Evolutionary conservation across 192 early-diverging fungal genomes (phyloP), one percentile per base, ranked within the genome.

Genomic region (Diversispora eburnea): DNA sequence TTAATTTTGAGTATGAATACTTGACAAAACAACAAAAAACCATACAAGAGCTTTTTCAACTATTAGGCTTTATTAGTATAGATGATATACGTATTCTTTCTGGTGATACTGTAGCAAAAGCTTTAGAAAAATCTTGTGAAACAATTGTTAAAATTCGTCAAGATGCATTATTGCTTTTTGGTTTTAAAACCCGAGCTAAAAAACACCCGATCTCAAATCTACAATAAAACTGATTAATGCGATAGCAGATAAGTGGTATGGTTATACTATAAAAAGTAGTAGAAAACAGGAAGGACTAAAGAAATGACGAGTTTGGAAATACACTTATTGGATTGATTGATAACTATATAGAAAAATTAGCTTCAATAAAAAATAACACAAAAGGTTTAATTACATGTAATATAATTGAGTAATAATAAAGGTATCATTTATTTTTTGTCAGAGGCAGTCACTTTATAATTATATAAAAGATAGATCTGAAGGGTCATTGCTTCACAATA

Each of bases 211-310:
- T 63, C 61, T 63, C 19, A 63, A 39, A 43, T 39, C 61, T 39
- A 41, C 61, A 39, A 45, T 63, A 63, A 63, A 59, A 59, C 25
- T 59, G 17, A 59, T 63, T 63, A 63, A 63, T 63, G 33, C 61
- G 39, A 63, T 63, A 39, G 19, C 33, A 15, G 8, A 17, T 63
- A 63, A 63, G 6, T 63, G 33, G 61, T 63, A 19, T 63, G 33
- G 33, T 45, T 63, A 63, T 45, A 63, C 61, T 63, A 63, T 63
- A 63, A 63, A 63, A 63, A 63, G 61, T 63, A 63, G 33, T 63
- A 20, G 33, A 63, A 63, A 63, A 63, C 10, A 39, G 61, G 43
- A 39, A 63, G 61, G 61, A 43, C 43, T 17, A 39, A 63, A 45
- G 17, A 45, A 45, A 63, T 39, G 17, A 22, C 25, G 25, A 17